Conservation (phyloP, 2,329 filamentous ascomycete species). For the Claviceps africana region DNA sequence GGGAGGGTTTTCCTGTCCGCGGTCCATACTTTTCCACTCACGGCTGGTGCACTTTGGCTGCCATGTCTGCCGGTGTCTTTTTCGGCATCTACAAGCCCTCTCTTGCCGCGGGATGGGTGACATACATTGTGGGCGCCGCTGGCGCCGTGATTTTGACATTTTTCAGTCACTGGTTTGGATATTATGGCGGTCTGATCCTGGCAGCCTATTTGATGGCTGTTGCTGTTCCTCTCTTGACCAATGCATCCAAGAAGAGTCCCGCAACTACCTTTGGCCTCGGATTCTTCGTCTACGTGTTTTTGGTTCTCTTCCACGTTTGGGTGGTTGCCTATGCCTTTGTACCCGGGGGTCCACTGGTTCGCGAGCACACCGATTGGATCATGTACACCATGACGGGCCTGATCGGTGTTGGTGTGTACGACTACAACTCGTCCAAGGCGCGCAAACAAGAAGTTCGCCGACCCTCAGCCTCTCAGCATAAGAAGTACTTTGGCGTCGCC, state of each 20-base stretch:
- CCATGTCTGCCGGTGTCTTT: slow-evolving; percentile 72
- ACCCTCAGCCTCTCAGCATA: slow-evolving; percentile 26
- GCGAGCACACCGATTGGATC: slow-evolving; percentile 91
- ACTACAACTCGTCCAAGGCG: slow-evolving; percentile 40
- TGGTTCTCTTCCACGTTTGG: slow-evolving; percentile 97
- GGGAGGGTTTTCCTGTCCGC: slow-evolving; percentile 86
- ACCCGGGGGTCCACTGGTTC: slow-evolving; percentile 78
- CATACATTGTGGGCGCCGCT: slow-evolving; percentile 62
- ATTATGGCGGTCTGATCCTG: slow-evolving; percentile 64
- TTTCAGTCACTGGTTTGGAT: slow-evolving; percentile 75
- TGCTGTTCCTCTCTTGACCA: slow-evolving; percentile 58
- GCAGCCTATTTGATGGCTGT: slow-evolving; percentile 73
- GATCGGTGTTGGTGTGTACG: slow-evolving; percentile 75
- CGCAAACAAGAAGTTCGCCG: slow-evolving; percentile 20
- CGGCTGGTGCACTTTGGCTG: slow-evolving; percentile 70
- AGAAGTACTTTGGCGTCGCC: slow-evolving; percentile 39
- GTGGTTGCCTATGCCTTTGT: slow-evolving; percentile 97
- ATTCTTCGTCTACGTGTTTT: slow-evolving; percentile 82
- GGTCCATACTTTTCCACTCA: slow-evolving; percentile 84
- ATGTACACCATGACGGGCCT: slow-evolving; percentile 76
- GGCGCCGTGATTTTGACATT: slow-evolving; percentile 68
- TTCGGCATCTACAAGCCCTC: slow-evolving; percentile 61
- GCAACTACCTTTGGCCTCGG: slow-evolving; percentile 73
- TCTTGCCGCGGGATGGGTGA: slow-evolving; percentile 62
- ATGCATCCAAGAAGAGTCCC: slow-evolving; percentile 63